These are phyloP conservation scores for Spencermartinsiella ligniputridi DNA, from an alignment of 1,139 yeast genomes.

Conservation along the genomic window DNA sequence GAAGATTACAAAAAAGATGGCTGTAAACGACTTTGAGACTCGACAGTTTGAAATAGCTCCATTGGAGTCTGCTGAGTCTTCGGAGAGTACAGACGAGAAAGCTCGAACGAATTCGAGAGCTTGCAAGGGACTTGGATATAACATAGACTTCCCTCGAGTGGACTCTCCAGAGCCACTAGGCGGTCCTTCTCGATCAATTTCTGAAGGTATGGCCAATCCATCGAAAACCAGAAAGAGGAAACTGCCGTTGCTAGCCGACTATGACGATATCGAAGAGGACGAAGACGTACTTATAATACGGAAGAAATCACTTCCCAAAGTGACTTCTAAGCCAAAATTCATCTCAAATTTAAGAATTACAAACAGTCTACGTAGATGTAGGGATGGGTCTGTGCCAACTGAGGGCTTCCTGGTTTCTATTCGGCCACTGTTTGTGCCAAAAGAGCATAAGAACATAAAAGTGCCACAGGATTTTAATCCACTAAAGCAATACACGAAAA, in stretches of 20 bases:
- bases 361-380: slow-evolving; percentile 8
- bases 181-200: neutral
- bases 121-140: neutral
- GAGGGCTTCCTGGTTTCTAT: slow-evolving; percentile 19
- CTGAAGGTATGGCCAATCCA: too few species aligned
- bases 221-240: slow-evolving; percentile 11
- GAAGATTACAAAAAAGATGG: slow-evolving; percentile 3
- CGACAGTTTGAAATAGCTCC: slow-evolving; percentile 13
- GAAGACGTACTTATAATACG: slow-evolving; percentile 5
- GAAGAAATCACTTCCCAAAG: neutral
- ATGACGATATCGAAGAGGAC: slow-evolving; percentile 16
- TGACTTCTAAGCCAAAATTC: slow-evolving; percentile 2
- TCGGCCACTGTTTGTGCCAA: slow-evolving; percentile 5
- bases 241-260: slow-evolving; percentile 17
- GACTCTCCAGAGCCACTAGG: neutral
- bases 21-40: neutral
- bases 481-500: too few species aligned
- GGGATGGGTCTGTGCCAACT: slow-evolving; percentile 21
- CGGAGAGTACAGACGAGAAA: too few species aligned
- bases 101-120: neutral
- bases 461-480: too few species aligned
- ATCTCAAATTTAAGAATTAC: slow-evolving; percentile 3
- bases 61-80: neutral
- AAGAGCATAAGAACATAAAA: neutral
- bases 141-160: neutral